Evolutionary conservation across 768 basidiomycete species (phyloP), one percentile per base, ranked within the genome.

Genomic region (Serendipita sp.): DNA sequence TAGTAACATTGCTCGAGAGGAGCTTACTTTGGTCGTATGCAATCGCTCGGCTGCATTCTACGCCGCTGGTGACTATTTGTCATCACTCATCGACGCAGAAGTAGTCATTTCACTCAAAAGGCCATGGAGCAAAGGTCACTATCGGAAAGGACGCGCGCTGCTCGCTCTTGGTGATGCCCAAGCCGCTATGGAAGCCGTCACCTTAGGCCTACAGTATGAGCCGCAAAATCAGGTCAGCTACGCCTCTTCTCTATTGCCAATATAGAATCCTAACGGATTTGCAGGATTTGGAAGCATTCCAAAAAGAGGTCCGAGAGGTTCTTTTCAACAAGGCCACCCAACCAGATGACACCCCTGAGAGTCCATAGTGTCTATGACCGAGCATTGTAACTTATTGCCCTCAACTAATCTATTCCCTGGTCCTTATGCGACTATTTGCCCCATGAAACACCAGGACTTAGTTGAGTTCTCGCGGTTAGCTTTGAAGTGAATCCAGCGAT

Each of bases 71-170:
- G 90, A 94, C 73, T 86, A 77, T 68, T 78, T 91, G 62, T 80
- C 82, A 27, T 87, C 92, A 3, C 75, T 94, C 5, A 84, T 84
- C 31, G 96, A 99, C 70, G 93, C 96, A 0, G 93, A 98, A 64
- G 84, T 85, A 1, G 92, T 97, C 70, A 86, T 96, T 45, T 74
- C 81, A 67, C 75, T 96, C 62, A 88, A 91, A 70, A 79, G 85
- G 64, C 84, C 83, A 50, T 98, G 95, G 94, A 83, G 88, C 69
- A 99, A 98, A 71, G 96, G 93, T 0, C 90, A 97, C 73, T 96
- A 96, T 78, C 80, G 96, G 65, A 93, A 88, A 71, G 88, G 91
- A 1, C 91, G 91, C 71, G 91, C 95, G 0, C 76, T 99, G 46
- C 76, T 88, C 1, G 91, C 81, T 23, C 77, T 99, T 60, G 79